Evolutionary conservation across 1,284 basidiomycete genomes (phyloP).

Genomic region (Papiliotrema fonsecae): DNA sequence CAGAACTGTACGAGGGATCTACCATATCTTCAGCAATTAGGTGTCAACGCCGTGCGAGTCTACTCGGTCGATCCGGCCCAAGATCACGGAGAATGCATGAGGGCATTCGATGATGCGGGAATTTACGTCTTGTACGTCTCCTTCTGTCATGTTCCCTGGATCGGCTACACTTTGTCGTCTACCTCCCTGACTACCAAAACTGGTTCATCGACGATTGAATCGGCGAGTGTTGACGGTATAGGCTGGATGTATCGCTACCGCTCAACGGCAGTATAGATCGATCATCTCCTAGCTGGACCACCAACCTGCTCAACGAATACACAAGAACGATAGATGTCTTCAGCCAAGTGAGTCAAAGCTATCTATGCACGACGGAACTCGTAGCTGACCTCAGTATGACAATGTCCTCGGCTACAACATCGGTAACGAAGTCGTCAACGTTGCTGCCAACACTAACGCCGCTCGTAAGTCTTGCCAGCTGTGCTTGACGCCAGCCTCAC

Average conservation of each 20-base stretch:
- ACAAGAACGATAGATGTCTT: slow-evolving; percentile 72
- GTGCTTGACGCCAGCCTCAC: too few relatives aligned
- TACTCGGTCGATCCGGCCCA: slow-evolving; percentile 76
- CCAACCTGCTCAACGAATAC: slow-evolving; percentile 75
- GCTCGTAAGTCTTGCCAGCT: slow-evolving; percentile 47
- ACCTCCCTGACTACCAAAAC: too few relatives aligned
- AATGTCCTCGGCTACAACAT: slow-evolving; percentile 78
- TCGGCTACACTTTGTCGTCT: too few relatives aligned
- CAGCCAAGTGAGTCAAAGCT: slow-evolving; percentile 36
- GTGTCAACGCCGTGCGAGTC: slow-evolving; percentile 63
- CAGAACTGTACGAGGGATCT: slow-evolving; percentile 72
- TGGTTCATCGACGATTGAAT: not conserved
- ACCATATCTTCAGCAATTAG: slow-evolving; percentile 60
- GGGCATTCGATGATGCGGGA: slow-evolving; percentile 64
- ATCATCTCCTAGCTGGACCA: slow-evolving; percentile 69
- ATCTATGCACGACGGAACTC: not conserved
- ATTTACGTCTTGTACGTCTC: slow-evolving; percentile 77
- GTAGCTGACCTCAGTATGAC: slow-evolving; percentile 58
- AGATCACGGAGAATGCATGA: slow-evolving; percentile 85
- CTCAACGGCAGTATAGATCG: slow-evolving; percentile 83
- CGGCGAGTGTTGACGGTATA: slow-evolving; percentile 5
- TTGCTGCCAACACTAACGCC: slow-evolving; percentile 57
- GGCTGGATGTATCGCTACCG: slow-evolving; percentile 75
- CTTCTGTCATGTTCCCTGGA: too few relatives aligned
- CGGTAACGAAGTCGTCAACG: slow-evolving; percentile 79